Evolutionary conservation across 2,329 filamentous ascomycete genomes (phyloP).

Genomic region (Lachnellula occidentalis): DNA sequence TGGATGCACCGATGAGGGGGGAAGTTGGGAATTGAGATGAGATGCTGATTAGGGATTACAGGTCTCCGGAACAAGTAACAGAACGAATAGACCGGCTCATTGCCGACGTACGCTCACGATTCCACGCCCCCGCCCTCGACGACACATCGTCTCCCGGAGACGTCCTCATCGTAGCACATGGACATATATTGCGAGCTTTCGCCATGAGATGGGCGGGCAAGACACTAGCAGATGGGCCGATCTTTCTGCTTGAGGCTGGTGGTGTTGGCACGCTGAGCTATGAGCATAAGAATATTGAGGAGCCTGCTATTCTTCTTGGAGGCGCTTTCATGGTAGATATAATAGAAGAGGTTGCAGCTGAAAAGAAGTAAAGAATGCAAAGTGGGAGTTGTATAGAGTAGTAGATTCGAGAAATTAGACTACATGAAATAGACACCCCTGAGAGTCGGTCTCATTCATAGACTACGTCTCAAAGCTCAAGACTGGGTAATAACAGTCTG

Average conservation of each 20-base stretch:
- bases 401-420: background rate
- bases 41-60: constrained; percentile 1
- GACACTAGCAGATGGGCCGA: constrained; percentile 63
- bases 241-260: constrained; percentile 82
- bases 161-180: constrained; percentile 79
- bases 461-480: no score
- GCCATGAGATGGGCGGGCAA: constrained; percentile 81
- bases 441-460: no score
- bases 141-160: constrained; percentile 42
- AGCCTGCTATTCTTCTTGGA: constrained; percentile 74
- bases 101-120: constrained; percentile 59
- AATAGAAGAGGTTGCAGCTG: constrained; percentile 13
- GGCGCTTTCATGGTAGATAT: constrained; percentile 44
- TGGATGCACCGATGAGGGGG: background rate
- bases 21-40: background rate
- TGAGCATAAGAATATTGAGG: constrained; percentile 70
- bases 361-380: constrained; percentile 4
- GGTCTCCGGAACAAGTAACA: constrained; percentile 59
- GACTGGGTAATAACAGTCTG: no score
- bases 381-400: constrained; percentile 1
- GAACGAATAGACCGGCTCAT: constrained; percentile 71
- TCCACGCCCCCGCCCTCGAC: constrained; percentile 48
- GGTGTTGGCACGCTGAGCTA: constrained; percentile 79
- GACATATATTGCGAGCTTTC: constrained; percentile 82
- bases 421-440: no score